Evolutionary conservation across 2,329 filamentous ascomycete genomes (phyloP), one percentile per base, ranked within the genome.

Genomic region (Harringtonia lauricola): DNA sequence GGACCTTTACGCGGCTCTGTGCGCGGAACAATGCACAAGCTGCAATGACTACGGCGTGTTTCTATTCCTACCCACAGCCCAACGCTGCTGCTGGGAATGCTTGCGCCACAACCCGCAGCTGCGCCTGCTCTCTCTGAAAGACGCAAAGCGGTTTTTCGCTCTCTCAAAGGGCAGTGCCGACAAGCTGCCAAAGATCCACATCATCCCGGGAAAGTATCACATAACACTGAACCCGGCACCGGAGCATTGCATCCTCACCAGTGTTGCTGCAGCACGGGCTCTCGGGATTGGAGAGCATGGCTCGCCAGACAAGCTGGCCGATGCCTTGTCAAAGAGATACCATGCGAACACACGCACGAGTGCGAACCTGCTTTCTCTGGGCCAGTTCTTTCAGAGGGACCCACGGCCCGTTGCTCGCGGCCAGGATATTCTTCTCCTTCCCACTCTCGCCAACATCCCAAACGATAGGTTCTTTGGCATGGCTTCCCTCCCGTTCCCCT

Each of bases 11-110:
- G 17, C 17, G 17, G 15, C 37, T 29, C 24, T 39, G 37, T 39
- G 37, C 17, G 37, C 24, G 24, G 37, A 39, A 30, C 22, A 39
- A 30, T 39, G 24, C 24, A 30, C 37, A 28, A 39, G 37, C 37
- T 39, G 37, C 26, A 29, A 39, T 30, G 17, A 30, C 24, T 39
- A 39, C 26, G 37, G 37, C 14, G 14, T n/a, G 19, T 29, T 29
- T 19, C 37, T 39, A 22, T 39, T 39, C 18, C 24, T 39, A 8
- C 37, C 37, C 28, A 39, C 37, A 19, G 37, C 24, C 26, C 12
- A 39, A 29, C 37, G 37, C 24, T 39, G 36, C 36, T 26, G 37
- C 17, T 39, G 24, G 37, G 37, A 39, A 39, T 39, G 14, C 37
- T 39, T 29, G 26, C 37, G 21, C 15, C 24, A 29, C 37, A 39